Conservation (phyloP, 2,329 filamentous ascomycete species). For the Fusarium sp. region DNA sequence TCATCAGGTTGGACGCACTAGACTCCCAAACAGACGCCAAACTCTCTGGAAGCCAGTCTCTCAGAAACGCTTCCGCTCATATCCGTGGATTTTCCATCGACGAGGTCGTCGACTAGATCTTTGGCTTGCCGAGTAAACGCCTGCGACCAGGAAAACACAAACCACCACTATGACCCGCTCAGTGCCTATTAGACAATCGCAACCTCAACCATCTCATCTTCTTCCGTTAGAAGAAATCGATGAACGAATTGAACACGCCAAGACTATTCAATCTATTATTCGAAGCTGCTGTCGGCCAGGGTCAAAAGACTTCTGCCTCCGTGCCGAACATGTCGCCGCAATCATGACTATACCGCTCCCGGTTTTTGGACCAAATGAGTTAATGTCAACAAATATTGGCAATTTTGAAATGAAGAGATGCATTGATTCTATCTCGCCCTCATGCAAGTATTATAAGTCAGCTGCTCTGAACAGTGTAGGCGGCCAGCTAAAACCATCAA, state of each 20-base stretch:
- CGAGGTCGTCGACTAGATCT: slow-evolving; percentile 33
- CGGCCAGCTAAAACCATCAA: not conserved
- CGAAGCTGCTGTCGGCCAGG: not conserved
- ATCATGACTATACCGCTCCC: not conserved
- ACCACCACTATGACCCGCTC: not conserved
- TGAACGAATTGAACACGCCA: not conserved
- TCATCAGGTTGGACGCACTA: slow-evolving; percentile 51
- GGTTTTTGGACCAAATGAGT: not conserved
- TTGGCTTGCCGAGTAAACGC: slow-evolving; percentile 47
- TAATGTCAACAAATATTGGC: not conserved
- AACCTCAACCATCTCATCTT: not conserved
- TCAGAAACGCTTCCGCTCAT: slow-evolving; percentile 36
- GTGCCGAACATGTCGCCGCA: not conserved
- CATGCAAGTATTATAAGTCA: not conserved
- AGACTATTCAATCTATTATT: not conserved
- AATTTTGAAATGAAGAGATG: not conserved
- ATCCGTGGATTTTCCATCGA: slow-evolving; percentile 32
- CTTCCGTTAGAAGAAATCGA: not conserved
- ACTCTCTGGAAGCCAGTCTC: slow-evolving; percentile 63
- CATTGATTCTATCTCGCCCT: not conserved
- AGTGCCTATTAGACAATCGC: not conserved
- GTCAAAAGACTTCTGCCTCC: not conserved
- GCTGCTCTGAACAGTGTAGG: no score
- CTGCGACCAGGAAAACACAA: slow-evolving; percentile 45
- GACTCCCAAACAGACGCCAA: slow-evolving; percentile 61